Percentiles rank a stretch among this genome's conserved stretches.
Evolutionary conservation across 352 stramenopile species (phyloP).

Genomic region (Phytopythium boreale): DNA sequence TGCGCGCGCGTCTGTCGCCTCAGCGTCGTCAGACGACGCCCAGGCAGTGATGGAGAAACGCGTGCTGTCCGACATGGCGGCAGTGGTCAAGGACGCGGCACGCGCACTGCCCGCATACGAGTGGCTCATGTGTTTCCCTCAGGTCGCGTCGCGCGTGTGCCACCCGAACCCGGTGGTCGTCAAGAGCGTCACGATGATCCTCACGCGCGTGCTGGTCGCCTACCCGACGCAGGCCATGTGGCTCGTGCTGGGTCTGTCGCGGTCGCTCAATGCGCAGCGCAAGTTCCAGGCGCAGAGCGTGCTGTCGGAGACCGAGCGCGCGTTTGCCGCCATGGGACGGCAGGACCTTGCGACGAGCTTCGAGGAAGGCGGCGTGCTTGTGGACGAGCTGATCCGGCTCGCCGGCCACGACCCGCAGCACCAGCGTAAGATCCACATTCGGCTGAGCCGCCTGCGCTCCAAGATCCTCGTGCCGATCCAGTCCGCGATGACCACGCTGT

Average conservation of each 20-base stretch:
- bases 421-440: conserved; percentile 81
- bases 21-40: conserved; percentile 36
- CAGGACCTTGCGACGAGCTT: conserved; percentile 84
- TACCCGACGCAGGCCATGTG: conserved; percentile 98
- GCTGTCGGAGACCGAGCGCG: conserved; percentile 54
- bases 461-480: conserved; percentile 83
- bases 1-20: conserved; percentile 15
- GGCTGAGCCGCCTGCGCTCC: conserved; percentile 61
- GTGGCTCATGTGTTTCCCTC: conserved; percentile 97
- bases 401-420: conserved; percentile 85
- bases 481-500: conserved; percentile 64
- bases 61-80: conserved; percentile 64
- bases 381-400: conserved; percentile 93
- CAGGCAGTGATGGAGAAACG: conserved; percentile 29
- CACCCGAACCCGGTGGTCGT: conserved; percentile 87
- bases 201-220: conserved; percentile 89
- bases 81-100: conserved; percentile 55
- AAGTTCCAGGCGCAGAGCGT: conserved; percentile 61
- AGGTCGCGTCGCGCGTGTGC: conserved; percentile 96
- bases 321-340: conserved; percentile 57
- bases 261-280: conserved; percentile 86
- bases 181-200: conserved; percentile 90
- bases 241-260: conserved; percentile 93
- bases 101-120: conserved; percentile 81
- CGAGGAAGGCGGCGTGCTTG: conserved; percentile 85